A percentile compares a stretch with the other conserved stretches of the same genome.
Evolutionary conservation across 2,329 filamentous ascomycete genomes (phyloP).

Genomic region (Ceratocystis huliohia): DNA sequence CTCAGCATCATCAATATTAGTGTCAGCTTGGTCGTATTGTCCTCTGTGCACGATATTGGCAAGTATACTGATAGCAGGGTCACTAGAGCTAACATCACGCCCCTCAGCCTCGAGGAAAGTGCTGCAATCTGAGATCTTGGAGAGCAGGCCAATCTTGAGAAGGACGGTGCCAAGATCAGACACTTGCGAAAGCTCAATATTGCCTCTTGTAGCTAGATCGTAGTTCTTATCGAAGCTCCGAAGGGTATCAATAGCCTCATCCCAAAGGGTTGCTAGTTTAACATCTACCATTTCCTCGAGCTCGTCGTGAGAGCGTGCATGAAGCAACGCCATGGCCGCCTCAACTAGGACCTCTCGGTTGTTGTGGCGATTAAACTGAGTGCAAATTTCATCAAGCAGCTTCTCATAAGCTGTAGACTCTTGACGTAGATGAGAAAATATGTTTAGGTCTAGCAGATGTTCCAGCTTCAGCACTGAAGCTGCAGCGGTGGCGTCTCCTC

Average conservation of each 20-base stretch:
- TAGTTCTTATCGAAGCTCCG: slow-evolving; percentile 57
- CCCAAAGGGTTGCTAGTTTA: slow-evolving; percentile 75
- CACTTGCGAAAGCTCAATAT: slow-evolving; percentile 52
- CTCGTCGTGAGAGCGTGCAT: slow-evolving; percentile 76
- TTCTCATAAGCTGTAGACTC: slow-evolving; percentile 68
- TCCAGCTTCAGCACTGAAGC: slow-evolving; percentile 75
- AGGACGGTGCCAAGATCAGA: slow-evolving; percentile 60
- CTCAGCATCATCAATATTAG: slow-evolving; percentile 62
- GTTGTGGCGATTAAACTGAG: slow-evolving; percentile 86
- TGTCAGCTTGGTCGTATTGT: slow-evolving; percentile 52
- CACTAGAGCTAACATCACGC: slow-evolving; percentile 35
- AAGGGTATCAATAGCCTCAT: slow-evolving; percentile 63
- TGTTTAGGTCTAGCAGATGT: slow-evolving; percentile 71
- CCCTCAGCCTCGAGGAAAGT: slow-evolving; percentile 56
- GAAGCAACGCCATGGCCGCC: slow-evolving; percentile 67
- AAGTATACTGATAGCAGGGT: slow-evolving; percentile 53
- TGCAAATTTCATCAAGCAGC: slow-evolving; percentile 80
- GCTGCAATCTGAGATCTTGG: slow-evolving; percentile 65
- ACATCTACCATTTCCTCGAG: slow-evolving; percentile 72
- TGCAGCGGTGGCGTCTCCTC: slow-evolving; percentile 75
- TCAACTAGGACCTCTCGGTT: slow-evolving; percentile 75
- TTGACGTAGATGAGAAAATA: slow-evolving; percentile 80
- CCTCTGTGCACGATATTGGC: slow-evolving; percentile 63
- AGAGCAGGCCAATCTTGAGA: slow-evolving; percentile 67
- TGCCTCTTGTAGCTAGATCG: slow-evolving; percentile 58